Percentiles rank a stretch among this genome's conserved stretches.
phyloP scores from a whole-genome alignment of 164 flowering plant species.

The Warburgia ugandensis region DNA sequence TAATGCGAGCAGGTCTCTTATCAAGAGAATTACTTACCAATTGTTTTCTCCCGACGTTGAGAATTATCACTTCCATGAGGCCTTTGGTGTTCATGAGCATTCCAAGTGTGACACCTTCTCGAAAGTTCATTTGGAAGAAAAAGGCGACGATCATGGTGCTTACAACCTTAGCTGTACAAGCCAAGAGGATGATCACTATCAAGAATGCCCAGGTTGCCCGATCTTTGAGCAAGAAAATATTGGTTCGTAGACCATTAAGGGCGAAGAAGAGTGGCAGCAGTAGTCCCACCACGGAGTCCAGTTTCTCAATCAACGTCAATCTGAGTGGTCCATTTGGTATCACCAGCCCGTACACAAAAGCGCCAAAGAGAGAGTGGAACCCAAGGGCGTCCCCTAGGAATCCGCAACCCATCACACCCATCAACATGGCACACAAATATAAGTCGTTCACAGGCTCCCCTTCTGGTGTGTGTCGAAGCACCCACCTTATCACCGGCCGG shows the following conservation, averaged over 20 bases:
- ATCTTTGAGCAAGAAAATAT: neutral
- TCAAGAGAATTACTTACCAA: no score
- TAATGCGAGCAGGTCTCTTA: no score
- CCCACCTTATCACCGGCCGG: constrained; percentile 29
- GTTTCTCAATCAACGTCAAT: constrained; percentile 23
- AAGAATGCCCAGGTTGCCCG: neutral
- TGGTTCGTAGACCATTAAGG: constrained; percentile 17
- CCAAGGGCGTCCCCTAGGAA: constrained; percentile 40
- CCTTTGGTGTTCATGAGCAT: constrained; percentile 52
- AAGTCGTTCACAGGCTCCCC: constrained; percentile 25
- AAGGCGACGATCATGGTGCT: constrained; percentile 21
- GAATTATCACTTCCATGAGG: constrained; percentile 28
- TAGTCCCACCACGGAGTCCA: constrained; percentile 35
- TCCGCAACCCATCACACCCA: constrained; percentile 28
- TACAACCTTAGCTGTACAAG: constrained; percentile 16
- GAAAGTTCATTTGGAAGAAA: constrained; percentile 12
- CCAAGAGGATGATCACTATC: constrained; percentile 2
- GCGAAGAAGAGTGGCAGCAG: constrained; percentile 32
- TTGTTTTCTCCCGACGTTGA: no score
- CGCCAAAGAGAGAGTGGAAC: constrained; percentile 33
- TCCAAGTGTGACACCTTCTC: constrained; percentile 32
- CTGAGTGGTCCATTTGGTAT: constrained; percentile 36
- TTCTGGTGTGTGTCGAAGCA: constrained; percentile 20
- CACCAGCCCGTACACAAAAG: constrained; percentile 36
- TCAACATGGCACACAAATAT: constrained; percentile 21